Evolutionary conservation across 257 asterid species (phyloP), one percentile per base, ranked within the genome.

Genomic region (Salvia splendens): DNA sequence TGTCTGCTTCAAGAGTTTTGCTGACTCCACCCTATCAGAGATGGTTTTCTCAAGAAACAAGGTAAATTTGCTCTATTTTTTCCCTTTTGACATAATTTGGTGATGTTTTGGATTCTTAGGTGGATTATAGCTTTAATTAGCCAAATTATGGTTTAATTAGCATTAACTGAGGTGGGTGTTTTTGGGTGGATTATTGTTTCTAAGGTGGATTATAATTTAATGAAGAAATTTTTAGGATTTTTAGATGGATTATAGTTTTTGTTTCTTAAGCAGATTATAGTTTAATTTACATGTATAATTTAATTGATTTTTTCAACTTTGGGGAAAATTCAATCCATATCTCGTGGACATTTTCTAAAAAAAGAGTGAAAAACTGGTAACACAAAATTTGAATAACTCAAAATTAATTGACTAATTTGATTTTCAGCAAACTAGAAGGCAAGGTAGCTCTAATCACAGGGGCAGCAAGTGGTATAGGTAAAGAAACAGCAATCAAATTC

Each of bases 401-500:
- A 7, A 62, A 52, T 61, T 2, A 10, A 48, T 52, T 14, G 10
- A 38, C 12, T 14, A 5, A 54, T 6, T 16, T 54, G 45, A 40
- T 28, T 14, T 64, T 4, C 74, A 87, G 95, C 54, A 93, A 84
- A 75, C 55, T 93, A 42, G 85, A 86, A 82, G 95, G 96, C 45
- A 90, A 90, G 69, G 81, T 90, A 61, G 96, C 96, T 14, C 65
- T 90, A 12, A 90, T 93, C 64, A 90, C 96, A 0, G 97, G 99
- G 5, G 95, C 88, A 17, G 96, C 99, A 28, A 77, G 79, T 12
- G 97, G 99, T 2, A 85, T 90, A 36, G 97, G 99, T 9, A 85
- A 78, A 78, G 97, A 78, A 69, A 88, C 99, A 3, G 97, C 97
- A 1, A 33, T 72, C 6, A 82, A 80, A 49, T 90, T 90, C 88